These are phyloP conservation scores for Talaromyces piceae DNA, from an alignment of 2,329 filamentous ascomycete genomes.

Conservation along the genomic window DNA sequence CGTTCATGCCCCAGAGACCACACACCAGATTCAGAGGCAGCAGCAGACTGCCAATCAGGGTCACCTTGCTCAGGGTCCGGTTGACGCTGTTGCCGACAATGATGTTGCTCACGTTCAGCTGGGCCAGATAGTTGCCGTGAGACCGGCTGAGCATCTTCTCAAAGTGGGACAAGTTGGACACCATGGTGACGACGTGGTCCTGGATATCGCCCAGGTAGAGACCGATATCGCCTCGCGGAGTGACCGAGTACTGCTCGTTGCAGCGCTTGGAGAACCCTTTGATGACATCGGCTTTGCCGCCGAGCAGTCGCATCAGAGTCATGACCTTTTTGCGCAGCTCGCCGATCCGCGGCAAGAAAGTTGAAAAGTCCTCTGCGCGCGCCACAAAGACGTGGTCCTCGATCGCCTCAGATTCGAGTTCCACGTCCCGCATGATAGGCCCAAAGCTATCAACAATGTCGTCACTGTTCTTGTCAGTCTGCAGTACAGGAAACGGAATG, in stretches of 20 bases:
- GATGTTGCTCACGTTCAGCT: slow-evolving; percentile 86
- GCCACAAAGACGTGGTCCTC: slow-evolving; percentile 94
- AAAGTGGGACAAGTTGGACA: slow-evolving; percentile 89
- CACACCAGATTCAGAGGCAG: slow-evolving; percentile 92
- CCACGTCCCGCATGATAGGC: slow-evolving; percentile 78
- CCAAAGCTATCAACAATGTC: slow-evolving; percentile 96
- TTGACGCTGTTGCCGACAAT: slow-evolving; percentile 83
- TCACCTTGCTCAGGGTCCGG: slow-evolving; percentile 87
- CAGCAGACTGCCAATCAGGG: slow-evolving; percentile 86
- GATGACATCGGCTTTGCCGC: slow-evolving; percentile 97
- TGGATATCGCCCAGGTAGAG: slow-evolving; percentile 96
- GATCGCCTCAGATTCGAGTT: slow-evolving; percentile 82
- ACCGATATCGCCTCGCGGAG: slow-evolving; percentile 91
- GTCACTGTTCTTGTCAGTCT: slow-evolving; percentile 49
- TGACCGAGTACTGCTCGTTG: slow-evolving; percentile 94
- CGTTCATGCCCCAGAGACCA: slow-evolving; percentile 48
- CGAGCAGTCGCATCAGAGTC: slow-evolving; percentile 82
- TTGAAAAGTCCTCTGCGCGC: slow-evolving; percentile 79
- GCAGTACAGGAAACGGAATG: neutral
- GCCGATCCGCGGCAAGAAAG: slow-evolving; percentile 81
- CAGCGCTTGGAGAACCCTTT: slow-evolving; percentile 97
- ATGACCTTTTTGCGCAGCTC: slow-evolving; percentile 91
- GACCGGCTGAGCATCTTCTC: slow-evolving; percentile 94
- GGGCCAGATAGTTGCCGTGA: slow-evolving; percentile 93
- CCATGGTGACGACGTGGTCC: slow-evolving; percentile 99